Evolutionary conservation across 2,329 filamentous ascomycete species (phyloP).

Genomic region (Botrytis deweyae): DNA sequence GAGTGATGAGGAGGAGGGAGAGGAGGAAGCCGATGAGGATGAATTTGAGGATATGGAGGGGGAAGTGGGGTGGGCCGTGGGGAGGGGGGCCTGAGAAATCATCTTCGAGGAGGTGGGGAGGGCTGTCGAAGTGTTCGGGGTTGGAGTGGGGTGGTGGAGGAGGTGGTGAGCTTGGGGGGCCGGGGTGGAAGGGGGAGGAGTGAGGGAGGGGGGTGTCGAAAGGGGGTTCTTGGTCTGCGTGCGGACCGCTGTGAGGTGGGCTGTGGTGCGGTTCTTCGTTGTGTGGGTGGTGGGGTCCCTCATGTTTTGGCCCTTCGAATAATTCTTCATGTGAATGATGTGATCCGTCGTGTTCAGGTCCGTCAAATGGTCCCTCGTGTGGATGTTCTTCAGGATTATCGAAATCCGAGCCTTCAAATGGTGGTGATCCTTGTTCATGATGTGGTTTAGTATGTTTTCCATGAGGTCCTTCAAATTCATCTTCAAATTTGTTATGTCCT

Average conservation of each 20-base stretch:
- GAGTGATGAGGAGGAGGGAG: slow-evolving; percentile 29
- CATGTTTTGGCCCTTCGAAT: neutral
- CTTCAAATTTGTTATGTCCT: neutral
- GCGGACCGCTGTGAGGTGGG: neutral
- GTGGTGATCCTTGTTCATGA: neutral
- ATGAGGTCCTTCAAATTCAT: neutral
- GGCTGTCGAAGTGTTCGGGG: neutral
- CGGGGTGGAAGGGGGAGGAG: neutral
- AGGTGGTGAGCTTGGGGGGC: too few species aligned
- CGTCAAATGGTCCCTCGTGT: neutral
- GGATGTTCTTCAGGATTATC: neutral
- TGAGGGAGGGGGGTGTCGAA: neutral
- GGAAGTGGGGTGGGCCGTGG: slow-evolving; percentile 10
- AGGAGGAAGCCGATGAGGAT: slow-evolving; percentile 32
- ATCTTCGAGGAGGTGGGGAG: neutral
- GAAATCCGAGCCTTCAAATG: neutral
- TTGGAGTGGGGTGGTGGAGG: neutral
- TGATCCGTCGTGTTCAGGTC: slow-evolving; percentile 6
- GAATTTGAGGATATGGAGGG: slow-evolving; percentile 30
- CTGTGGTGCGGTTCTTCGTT: neutral
- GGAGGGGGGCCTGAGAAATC: neutral
- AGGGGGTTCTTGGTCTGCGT: neutral
- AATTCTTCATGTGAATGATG: neutral
- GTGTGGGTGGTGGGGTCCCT: neutral
- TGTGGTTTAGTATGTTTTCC: neutral